phyloP scores from a whole-genome alignment of 345 rosid species.

The Gossypium raimondii region DNA sequence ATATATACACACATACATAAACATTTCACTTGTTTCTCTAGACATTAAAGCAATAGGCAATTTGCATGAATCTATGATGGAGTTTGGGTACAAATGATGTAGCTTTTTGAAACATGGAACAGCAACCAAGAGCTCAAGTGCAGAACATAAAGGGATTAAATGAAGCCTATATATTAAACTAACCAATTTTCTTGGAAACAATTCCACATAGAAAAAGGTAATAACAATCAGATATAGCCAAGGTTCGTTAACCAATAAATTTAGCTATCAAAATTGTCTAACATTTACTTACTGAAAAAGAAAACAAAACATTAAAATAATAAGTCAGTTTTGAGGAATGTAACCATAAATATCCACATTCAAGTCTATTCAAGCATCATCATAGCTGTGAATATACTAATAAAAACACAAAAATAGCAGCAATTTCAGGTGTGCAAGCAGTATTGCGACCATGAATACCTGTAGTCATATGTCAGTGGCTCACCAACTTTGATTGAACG shows the following conservation, averaged over 20 bases:
- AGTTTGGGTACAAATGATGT: background rate
- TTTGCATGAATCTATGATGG: background rate
- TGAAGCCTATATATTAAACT: background rate
- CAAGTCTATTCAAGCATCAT: background rate
- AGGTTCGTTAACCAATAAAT: background rate
- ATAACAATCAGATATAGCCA: background rate
- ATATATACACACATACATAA: no score
- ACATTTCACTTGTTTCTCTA: no score
- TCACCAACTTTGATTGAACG: constrained; percentile 73
- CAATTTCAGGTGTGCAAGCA: background rate
- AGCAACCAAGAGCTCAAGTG: background rate
- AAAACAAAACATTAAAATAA: background rate
- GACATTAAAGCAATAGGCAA: background rate
- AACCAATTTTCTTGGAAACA: background rate
- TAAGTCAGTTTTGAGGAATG: background rate
- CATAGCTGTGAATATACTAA: background rate
- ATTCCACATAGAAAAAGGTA: background rate
- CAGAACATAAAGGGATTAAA: background rate
- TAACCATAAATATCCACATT: background rate
- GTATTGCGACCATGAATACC: constrained; percentile 34
- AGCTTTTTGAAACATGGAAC: background rate
- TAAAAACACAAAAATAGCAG: background rate
- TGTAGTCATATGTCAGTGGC: constrained; percentile 88
- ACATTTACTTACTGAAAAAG: background rate
- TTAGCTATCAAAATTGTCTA: background rate